These are phyloP conservation scores for Diplodia seriata DNA, from an alignment of 2,329 filamentous ascomycete species.

Conservation along the genomic window DNA sequence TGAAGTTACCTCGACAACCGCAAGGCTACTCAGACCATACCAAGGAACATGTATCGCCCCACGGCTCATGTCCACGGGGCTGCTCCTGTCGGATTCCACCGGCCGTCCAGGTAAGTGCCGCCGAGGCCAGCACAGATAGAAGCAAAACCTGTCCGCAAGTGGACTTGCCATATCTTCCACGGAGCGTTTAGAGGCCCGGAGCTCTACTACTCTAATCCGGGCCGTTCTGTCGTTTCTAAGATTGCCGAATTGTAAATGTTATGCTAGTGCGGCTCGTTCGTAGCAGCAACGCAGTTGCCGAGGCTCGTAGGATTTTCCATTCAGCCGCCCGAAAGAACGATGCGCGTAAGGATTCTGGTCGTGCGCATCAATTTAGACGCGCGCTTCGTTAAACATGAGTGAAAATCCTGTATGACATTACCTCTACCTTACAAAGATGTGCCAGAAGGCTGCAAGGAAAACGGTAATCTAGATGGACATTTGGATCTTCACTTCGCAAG, in stretches of 20 bases:
- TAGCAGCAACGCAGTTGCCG: neutral
- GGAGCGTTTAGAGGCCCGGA: conserved; percentile 14
- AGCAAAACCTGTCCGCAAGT: conserved; percentile 9
- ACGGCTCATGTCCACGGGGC: neutral
- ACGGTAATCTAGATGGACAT: neutral
- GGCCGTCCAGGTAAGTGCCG: neutral
- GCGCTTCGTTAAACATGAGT: neutral
- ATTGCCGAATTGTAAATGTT: conserved; percentile 14
- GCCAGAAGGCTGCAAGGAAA: neutral
- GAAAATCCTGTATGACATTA: neutral
- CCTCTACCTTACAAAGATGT: neutral
- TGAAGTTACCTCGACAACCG: neutral
- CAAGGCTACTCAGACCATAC: neutral
- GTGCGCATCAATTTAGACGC: neutral
- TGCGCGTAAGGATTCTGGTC: neutral
- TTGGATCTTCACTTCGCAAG: neutral
- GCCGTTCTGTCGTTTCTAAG: neutral
- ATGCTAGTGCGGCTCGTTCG: conserved; percentile 1
- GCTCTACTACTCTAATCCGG: neutral
- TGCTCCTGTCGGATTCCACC: neutral
- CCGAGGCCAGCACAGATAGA: neutral
- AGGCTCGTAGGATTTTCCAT: conserved; percentile 3
- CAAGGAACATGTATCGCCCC: neutral
- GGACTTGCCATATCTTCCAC: conserved; percentile 2
- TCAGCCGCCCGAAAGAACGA: conserved; percentile 1